Base-by-base conservation (phyloP, 1,139 yeast species). In the Protomyces inouyei region DNA sequence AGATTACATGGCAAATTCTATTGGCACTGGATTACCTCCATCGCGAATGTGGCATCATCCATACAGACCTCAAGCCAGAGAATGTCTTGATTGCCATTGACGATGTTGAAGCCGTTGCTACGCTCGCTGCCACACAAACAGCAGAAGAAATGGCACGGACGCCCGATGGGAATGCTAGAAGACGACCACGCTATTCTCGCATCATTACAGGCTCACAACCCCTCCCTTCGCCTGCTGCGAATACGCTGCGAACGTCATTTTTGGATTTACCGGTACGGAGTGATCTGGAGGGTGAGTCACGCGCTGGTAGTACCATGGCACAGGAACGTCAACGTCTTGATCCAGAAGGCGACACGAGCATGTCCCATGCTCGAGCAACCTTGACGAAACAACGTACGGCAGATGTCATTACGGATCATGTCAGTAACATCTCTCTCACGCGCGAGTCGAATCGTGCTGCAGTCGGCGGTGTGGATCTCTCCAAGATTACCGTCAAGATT, bases 21-120 rank as follows among this genome's bases (percentile, higher is more conserved):
- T 78, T 86, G 23, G 90, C 93, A 0, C 77, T 88, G 68, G 96
- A 90, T 74, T 89, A 87, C 73, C 77, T 90, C 68, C 97, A 90
- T 73, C 77, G 93, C 55, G 86, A 83, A 70, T 88, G 96, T 75
- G 96, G 96, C n/a, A 86, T 90, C 43, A 87, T 90, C 67, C 97
- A 90, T 75, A 90, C 97, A 0, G 97, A 90, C 72, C 78, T 90
- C 68, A 90, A 90, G 74, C 97, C 97, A 0, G 97, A 90, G 73
- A 90, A 90, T 73, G 87, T 90, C n/a, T 77, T 90, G 68, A 81
- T 89, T 59, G 91, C 87, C 71, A 86, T 89, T 67, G 87, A 86
- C 48, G 90, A 88, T 70, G 92, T 87, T 40, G 91, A 87, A 71
- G 82, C 80, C 66, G 82, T 88, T 69, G 85, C 88, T 36, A 76